Evolutionary conservation across 805 yeast species (phyloP).

Genomic region (Torulaspora gathmanii): DNA sequence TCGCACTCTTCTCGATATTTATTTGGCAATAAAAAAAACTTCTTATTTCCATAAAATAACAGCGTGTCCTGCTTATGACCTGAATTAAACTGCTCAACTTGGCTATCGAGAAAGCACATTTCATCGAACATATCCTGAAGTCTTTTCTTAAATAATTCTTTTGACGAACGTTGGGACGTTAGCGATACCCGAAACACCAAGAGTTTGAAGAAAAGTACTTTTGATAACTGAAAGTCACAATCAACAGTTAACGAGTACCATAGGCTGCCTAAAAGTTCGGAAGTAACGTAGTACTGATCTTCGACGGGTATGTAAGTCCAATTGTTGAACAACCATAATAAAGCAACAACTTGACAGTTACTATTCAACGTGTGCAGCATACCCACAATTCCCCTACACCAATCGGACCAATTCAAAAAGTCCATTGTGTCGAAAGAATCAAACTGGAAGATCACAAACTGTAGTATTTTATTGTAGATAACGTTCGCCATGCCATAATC

Average conservation of each 20-base stretch:
- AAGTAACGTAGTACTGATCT: constrained; percentile 7
- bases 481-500: constrained; percentile 27
- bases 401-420: constrained; percentile 27
- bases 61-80: constrained; percentile 12
- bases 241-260: constrained; percentile 22
- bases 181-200: constrained; percentile 18
- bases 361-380: constrained; percentile 26
- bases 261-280: constrained; percentile 12
- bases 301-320: constrained; percentile 26
- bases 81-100: constrained; percentile 2
- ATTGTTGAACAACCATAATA: constrained; percentile 28
- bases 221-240: constrained; percentile 16
- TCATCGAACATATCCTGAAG: constrained; percentile 12
- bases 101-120: constrained; percentile 8
- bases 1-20: constrained; percentile 14
- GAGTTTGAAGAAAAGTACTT: constrained; percentile 18
- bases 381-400: constrained; percentile 26
- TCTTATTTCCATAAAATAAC: constrained; percentile 26
- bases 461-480: constrained; percentile 28
- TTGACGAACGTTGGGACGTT: not conserved
- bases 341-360: constrained; percentile 25
- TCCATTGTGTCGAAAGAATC: constrained; percentile 9
- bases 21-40: constrained; percentile 19
- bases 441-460: constrained; percentile 22
- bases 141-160: constrained; percentile 6